A percentile compares a stretch with the other conserved stretches of the same genome.
These are phyloP conservation scores for Aureobasidium sp. DNA, from an alignment of 2,329 filamentous ascomycete species.

Conservation along the genomic window DNA sequence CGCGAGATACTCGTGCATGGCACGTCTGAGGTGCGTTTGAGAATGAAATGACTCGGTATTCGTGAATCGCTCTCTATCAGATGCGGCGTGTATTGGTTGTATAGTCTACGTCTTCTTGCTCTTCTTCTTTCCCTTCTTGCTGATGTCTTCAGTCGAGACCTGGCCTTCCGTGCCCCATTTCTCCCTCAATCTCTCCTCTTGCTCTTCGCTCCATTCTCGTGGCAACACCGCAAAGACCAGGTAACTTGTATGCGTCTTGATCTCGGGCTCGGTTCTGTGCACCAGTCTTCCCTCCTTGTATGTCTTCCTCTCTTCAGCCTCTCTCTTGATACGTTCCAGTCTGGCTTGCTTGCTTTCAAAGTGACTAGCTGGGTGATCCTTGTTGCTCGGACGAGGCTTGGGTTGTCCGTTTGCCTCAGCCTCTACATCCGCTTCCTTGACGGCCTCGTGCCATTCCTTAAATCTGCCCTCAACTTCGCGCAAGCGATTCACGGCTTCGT, in stretches of 20 bases:
- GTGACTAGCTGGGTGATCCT: constrained; percentile 16
- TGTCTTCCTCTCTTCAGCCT: constrained; percentile 39
- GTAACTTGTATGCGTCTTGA: constrained; percentile 97
- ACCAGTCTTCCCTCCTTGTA: constrained; percentile 71
- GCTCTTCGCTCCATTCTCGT: constrained; percentile 72
- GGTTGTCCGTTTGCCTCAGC: constrained; percentile 23
- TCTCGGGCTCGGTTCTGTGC: constrained; percentile 73
- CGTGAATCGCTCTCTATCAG: not conserved
- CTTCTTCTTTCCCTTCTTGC: constrained; percentile 6
- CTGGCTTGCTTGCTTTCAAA: constrained; percentile 21
- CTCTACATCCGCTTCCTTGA: constrained; percentile 23
- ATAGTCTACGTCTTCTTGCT: constrained; percentile 4
- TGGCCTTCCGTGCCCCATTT: constrained; percentile 42
- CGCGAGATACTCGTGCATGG: no score
- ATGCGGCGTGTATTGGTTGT: not conserved
- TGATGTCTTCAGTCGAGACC: constrained; percentile 32
- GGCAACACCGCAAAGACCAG: constrained; percentile 86
- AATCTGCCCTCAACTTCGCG: constrained; percentile 63
- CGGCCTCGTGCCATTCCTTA: constrained; percentile 51
- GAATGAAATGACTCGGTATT: not conserved
- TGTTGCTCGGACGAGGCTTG: constrained; percentile 21
- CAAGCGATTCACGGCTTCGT: constrained; percentile 67
- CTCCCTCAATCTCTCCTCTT: constrained; percentile 59
- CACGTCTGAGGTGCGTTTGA: not conserved
- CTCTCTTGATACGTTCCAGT: constrained; percentile 26